A percentile compares a stretch with the other conserved stretches of the same genome.
Evolutionary conservation across 805 yeast genomes (phyloP).

Genomic region (Ogataea siamensis): DNA sequence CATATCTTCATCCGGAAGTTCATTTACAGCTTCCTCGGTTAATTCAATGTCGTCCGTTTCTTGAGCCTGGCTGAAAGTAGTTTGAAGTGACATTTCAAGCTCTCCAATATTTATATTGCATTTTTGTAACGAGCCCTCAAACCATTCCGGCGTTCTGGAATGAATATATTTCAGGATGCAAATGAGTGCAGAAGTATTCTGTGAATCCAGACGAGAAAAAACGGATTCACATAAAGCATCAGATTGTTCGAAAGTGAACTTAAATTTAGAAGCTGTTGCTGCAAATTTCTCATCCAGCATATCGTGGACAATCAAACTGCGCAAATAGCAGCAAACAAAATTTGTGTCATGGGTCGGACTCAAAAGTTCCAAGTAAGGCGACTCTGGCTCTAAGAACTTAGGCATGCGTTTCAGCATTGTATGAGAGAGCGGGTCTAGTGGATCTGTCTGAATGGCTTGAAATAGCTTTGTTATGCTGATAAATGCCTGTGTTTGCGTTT

Average conservation of each 20-base stretch:
- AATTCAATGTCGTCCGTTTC: no score
- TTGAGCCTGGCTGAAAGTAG: no score
- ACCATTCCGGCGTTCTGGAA: no score
- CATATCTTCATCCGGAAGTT: no score
- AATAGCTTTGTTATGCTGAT: constrained; percentile 46
- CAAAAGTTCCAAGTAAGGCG: constrained; percentile 22
- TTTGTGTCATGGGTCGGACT: constrained; percentile 21
- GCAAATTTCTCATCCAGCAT: constrained; percentile 14
- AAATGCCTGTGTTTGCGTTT: constrained; percentile 39
- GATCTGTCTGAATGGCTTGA: constrained; percentile 42
- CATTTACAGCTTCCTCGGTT: no score
- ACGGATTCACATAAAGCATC: constrained; percentile 24
- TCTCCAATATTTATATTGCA: no score
- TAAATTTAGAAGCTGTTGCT: constrained; percentile 12
- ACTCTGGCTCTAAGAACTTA: constrained; percentile 17
- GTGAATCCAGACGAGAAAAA: constrained; percentile 17
- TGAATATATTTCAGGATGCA: no score
- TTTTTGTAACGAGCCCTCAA: no score
- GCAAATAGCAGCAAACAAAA: constrained; percentile 31
- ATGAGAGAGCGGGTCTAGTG: constrained; percentile 29
- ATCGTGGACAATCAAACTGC: constrained; percentile 23
- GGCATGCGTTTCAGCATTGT: constrained; percentile 26
- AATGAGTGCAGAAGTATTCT: constrained; percentile 27
- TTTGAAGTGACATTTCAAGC: no score
- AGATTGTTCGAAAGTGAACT: constrained; percentile 23